phyloP scores from a whole-genome alignment of 495 filamentous ascomycete genomes.

The Sordaria brevicollis region DNA sequence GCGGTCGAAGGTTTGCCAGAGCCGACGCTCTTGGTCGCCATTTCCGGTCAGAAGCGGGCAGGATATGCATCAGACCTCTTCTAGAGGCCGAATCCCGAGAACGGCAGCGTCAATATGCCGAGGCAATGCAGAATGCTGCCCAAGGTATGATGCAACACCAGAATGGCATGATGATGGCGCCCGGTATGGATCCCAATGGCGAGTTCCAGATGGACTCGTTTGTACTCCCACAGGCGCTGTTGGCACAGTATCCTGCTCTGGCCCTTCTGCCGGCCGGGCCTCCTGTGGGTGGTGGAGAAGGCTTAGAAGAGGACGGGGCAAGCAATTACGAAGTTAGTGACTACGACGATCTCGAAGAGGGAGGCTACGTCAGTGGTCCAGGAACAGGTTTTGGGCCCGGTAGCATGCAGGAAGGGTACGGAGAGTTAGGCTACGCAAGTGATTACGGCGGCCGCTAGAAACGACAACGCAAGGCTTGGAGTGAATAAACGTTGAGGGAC shows the following conservation, averaged over 20 bases:
- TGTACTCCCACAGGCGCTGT: conserved; percentile 72
- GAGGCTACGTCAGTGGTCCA: conserved; percentile 45
- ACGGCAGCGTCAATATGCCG: conserved; percentile 51
- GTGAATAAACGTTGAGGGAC: background rate
- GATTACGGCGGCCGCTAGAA: conserved; percentile 37
- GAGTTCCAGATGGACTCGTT: conserved; percentile 46
- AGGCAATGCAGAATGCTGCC: conserved; percentile 41
- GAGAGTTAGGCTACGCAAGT: conserved; percentile 42
- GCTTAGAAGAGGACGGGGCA: conserved; percentile 62
- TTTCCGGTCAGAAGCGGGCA: conserved; percentile 89
- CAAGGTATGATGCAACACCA: conserved; percentile 37
- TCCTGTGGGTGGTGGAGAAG: conserved; percentile 40
- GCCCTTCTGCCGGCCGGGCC: conserved; percentile 73
- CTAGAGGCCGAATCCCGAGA: conserved; percentile 83
- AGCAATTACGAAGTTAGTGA: conserved; percentile 88
- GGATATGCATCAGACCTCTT: conserved; percentile 91
- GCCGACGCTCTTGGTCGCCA: conserved; percentile 95
- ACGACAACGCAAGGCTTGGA: background rate
- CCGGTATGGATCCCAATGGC: conserved; percentile 33
- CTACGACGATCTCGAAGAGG: conserved; percentile 51
- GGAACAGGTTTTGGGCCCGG: conserved; percentile 39
- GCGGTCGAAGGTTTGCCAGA: conserved; percentile 84
- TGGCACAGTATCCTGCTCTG: conserved; percentile 86
- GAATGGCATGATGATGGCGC: conserved; percentile 30
- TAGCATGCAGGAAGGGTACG: conserved; percentile 38